phyloP scores from a whole-genome alignment of 192 early-diverging fungal genomes.

The Entomortierella beljakovae region DNA sequence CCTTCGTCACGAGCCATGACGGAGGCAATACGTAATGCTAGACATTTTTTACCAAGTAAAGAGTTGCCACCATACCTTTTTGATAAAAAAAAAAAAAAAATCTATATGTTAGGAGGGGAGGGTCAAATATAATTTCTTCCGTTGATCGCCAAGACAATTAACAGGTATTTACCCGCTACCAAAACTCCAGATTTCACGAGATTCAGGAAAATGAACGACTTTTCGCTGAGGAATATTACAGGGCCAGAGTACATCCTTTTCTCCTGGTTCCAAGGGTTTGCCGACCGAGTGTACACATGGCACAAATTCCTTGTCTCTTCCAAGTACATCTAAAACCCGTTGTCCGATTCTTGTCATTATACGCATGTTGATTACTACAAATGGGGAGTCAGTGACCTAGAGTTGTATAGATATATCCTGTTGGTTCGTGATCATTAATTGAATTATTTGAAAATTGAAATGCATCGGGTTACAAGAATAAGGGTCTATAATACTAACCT shows the following conservation, averaged over 20 bases:
- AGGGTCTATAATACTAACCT: slow-evolving; percentile 12
- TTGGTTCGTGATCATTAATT: too few species aligned
- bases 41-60: slow-evolving; percentile 43
- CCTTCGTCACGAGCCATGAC: slow-evolving; percentile 53
- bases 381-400: slow-evolving; percentile 49
- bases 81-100: not conserved
- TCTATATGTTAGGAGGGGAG: not conserved
- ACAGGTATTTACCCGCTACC: slow-evolving; percentile 30
- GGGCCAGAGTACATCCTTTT: slow-evolving; percentile 47
- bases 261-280: slow-evolving; percentile 44
- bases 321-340: slow-evolving; percentile 45
- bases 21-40: slow-evolving; percentile 45
- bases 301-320: slow-evolving; percentile 48
- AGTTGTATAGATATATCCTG: too few species aligned
- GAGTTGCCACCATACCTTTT: slow-evolving; percentile 49
- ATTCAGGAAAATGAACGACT: slow-evolving; percentile 53
- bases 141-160: not conserved
- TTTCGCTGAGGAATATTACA: slow-evolving; percentile 50
- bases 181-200: slow-evolving; percentile 55
- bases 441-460: too few species aligned
- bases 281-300: slow-evolving; percentile 54
- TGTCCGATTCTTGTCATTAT: slow-evolving; percentile 51
- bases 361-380: slow-evolving; percentile 51
- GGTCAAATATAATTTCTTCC: not conserved
- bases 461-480: too few species aligned